Percentiles rank a stretch among this genome's conserved stretches.
These are phyloP conservation scores for Schwanniomyces sp. DNA, from an alignment of 805 yeast species.

Conservation along the genomic window DNA sequence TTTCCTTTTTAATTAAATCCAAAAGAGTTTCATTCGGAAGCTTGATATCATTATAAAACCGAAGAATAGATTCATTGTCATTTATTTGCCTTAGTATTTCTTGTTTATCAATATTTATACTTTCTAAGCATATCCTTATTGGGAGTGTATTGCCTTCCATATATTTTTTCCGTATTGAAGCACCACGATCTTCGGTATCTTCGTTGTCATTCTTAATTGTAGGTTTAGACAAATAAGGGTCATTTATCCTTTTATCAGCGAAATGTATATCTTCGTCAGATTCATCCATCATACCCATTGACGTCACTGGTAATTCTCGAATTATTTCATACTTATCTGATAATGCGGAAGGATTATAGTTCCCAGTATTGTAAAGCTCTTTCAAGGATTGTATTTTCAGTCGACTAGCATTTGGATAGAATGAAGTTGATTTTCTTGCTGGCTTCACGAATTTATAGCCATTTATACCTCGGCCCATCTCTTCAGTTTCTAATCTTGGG, in stretches of 20 bases:
- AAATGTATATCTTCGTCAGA: constrained; percentile 28
- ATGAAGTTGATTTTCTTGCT: constrained; percentile 8
- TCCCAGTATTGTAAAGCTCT: constrained; percentile 24
- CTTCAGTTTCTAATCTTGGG: constrained; percentile 21
- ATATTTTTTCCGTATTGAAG: constrained; percentile 12
- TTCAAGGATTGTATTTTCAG: constrained; percentile 13
- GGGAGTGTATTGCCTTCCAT: constrained; percentile 11
- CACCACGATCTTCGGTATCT: constrained; percentile 3
- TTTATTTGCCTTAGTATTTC: constrained; percentile 16
- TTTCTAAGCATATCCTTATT: constrained; percentile 13
- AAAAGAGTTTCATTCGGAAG: constrained; percentile 11
- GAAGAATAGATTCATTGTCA: constrained; percentile 19
- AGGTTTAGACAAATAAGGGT: constrained; percentile 22
- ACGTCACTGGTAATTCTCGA: constrained; percentile 31
- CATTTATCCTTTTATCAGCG: constrained; percentile 38
- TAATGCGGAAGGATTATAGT: constrained; percentile 3
- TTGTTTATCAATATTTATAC: constrained; percentile 5
- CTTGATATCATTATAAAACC: constrained; percentile 25
- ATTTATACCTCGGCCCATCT: constrained; percentile 36
- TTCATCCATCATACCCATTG: constrained; percentile 37
- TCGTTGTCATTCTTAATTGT: constrained; percentile 1
- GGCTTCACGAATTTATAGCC: constrained; percentile 47
- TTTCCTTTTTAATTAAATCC: constrained; percentile 42
- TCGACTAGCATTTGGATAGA: constrained; percentile 19
- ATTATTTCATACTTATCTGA: constrained; percentile 18